These are phyloP conservation scores for Saturnispora serradocipensis DNA, from an alignment of 805 yeast genomes.

Conservation along the genomic window DNA sequence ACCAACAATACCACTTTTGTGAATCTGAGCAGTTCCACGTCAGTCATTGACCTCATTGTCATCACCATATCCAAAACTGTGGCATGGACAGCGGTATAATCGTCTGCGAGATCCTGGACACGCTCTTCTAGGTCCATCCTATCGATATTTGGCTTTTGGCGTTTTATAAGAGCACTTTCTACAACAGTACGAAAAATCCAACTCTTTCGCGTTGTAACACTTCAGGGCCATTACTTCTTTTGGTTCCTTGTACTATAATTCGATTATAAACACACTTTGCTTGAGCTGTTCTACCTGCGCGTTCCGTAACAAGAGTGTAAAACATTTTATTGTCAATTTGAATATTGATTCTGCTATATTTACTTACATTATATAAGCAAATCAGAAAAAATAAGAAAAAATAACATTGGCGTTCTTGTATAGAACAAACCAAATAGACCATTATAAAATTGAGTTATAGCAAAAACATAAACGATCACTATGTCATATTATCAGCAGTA, in stretches of 20 bases:
- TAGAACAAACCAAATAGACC: not conserved
- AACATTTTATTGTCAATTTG: not conserved
- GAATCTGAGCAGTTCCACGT: constrained; percentile 6
- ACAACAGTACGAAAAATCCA: not conserved
- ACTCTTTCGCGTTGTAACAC: not conserved
- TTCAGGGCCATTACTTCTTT: not conserved
- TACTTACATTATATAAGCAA: not conserved
- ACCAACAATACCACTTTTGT: constrained; percentile 1
- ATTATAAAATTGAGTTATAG: not conserved
- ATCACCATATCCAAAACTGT: constrained; percentile 15
- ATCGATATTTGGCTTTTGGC: not conserved
- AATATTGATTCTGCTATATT: not conserved
- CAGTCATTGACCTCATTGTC: constrained; percentile 8
- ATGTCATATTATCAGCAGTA: constrained; percentile 31
- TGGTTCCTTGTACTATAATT: not conserved
- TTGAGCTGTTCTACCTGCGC: not conserved
- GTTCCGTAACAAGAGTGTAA: not conserved
- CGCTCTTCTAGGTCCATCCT: constrained; percentile 1
- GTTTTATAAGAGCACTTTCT: not conserved
- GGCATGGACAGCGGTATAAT: constrained; percentile 9
- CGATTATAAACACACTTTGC: not conserved
- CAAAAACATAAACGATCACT: not conserved
- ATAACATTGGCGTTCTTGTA: not conserved
- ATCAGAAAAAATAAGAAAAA: not conserved
- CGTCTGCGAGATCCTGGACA: not conserved